Base-by-base conservation (phyloP, 768 basidiomycete species). In the Trametes villosa region DNA sequence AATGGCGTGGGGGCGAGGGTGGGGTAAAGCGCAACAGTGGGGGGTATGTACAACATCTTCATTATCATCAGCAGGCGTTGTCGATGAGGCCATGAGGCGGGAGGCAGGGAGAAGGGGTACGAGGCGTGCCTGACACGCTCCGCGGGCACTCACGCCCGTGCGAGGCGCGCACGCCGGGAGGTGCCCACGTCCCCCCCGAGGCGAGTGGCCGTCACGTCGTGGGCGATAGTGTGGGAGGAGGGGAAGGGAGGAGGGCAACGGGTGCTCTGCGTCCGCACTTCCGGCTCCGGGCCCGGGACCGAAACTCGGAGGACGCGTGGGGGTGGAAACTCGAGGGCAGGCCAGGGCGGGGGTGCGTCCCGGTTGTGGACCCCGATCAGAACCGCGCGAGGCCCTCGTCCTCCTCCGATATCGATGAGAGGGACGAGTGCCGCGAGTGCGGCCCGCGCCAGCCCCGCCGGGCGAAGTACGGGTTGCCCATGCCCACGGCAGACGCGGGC, bases 361-460 rank as follows among this genome's bases (percentile, higher is more conserved):
- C n/a, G n/a, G n/a, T n/a, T n/a, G n/a, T n/a, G n/a, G n/a, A n/a
- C n/a, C n/a, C n/a, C n/a, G n/a, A 22, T 59, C 52, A 64, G 58
- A 59, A 53, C 31, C 63, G 63, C 50, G 54, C 63, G 29, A 59
- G 58, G 7, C 59, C 63, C 62, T 67, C 67, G 34, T 67, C 67
- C 42, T 67, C 67, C 56, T 67, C 67, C 50, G 62, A 65, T 44
- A 67, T 67, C 34, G 67, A 67, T 45, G 67, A 67, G 51, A 67
- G 62, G 17, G 67, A 67, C 30, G 67, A 67, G 59, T 65, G 67
- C 42, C 67, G 61, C 41, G 67, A 67, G 51, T 63, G 66, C 41
- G 65, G 65, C 18, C 57, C 57, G 55, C 59, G 57, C 57, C 51
- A 55, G 24, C 22, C 40, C 12, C 52, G 41, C 34, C 57, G 45